A percentile compares a stretch with the other conserved stretches of the same genome.
Conservation (phyloP, 495 filamentous ascomycete species). For the Penicillium desertorum region DNA sequence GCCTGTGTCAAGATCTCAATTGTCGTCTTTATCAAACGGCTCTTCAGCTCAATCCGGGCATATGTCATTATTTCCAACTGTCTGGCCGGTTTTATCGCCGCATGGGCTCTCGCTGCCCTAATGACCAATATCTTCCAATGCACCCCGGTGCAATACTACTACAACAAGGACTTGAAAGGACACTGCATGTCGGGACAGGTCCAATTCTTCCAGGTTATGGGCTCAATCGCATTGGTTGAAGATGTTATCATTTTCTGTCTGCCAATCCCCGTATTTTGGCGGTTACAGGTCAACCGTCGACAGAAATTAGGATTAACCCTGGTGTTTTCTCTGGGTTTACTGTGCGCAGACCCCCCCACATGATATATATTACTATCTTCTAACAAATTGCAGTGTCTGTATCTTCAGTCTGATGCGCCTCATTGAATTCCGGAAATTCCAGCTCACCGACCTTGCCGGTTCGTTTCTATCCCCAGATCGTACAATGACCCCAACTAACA, state of each 20-base stretch:
- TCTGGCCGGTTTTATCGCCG: slow-evolving; percentile 11
- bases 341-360: background rate
- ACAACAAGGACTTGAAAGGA: slow-evolving; percentile 23
- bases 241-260: slow-evolving; percentile 37
- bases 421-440: slow-evolving; percentile 14
- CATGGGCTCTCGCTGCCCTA: slow-evolving; percentile 24
- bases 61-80: slow-evolving; percentile 1
- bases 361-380: background rate
- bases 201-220: slow-evolving; percentile 23
- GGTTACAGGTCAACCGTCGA: slow-evolving; percentile 17
- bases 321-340: background rate
- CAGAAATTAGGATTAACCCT: slow-evolving; percentile 29
- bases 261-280: slow-evolving; percentile 36
- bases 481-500: background rate
- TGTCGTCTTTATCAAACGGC: slow-evolving; percentile 30
- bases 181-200: slow-evolving; percentile 27
- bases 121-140: slow-evolving; percentile 31
- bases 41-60: slow-evolving; percentile 21
- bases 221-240: slow-evolving; percentile 27
- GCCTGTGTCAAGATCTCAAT: slow-evolving; percentile 39
- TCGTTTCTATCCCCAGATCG: background rate
- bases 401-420: slow-evolving; percentile 28
- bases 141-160: slow-evolving; percentile 29
- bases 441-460: background rate
- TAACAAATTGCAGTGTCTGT: slow-evolving; percentile 22